Conservation (phyloP, 1,284 basidiomycete species). For the Cryptococcus sp. region DNA sequence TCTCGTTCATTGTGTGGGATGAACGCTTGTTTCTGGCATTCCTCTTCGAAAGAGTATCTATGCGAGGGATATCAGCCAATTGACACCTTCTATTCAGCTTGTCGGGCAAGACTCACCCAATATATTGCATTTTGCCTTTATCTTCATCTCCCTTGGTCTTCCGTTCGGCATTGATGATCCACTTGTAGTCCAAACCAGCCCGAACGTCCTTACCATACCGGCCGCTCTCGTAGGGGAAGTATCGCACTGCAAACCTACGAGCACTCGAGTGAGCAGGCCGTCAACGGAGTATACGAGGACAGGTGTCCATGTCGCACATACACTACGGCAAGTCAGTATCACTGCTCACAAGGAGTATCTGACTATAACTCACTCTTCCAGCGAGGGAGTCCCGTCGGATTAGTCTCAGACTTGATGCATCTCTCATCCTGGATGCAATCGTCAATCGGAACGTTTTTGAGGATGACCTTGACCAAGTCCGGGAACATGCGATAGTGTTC, state of each 20-base stretch:
- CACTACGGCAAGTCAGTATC: too few relatives aligned
- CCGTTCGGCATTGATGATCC: slow-evolving; percentile 7
- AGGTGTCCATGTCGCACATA: too few relatives aligned
- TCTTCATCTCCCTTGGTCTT: slow-evolving; percentile 2
- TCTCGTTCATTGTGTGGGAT: slow-evolving; percentile 3
- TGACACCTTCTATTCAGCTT: too few relatives aligned
- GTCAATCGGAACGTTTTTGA: slow-evolving; percentile 5
- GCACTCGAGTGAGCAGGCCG: too few relatives aligned
- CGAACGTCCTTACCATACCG: neutral
- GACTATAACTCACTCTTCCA: slow-evolving; percentile 7
- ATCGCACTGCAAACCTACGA: slow-evolving; percentile 2
- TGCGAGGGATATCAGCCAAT: too few relatives aligned
- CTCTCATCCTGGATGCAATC: slow-evolving; percentile 6
- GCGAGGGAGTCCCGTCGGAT: slow-evolving; percentile 6
- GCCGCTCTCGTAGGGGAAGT: slow-evolving; percentile 5
- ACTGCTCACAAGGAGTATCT: neutral
- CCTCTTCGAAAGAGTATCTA: slow-evolving; percentile 8
- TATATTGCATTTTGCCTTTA: slow-evolving; percentile 5
- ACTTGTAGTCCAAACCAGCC: slow-evolving; percentile 4
- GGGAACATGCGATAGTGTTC: slow-evolving; percentile 8
- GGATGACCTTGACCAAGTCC: slow-evolving; percentile 9
- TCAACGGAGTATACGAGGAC: too few relatives aligned
- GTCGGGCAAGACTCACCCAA: neutral
- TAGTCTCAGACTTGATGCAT: slow-evolving; percentile 5
- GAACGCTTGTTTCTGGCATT: slow-evolving; percentile 2